A percentile compares a stretch with the other conserved stretches of the same genome.
Conservation (phyloP, 768 basidiomycete species). For the Agaricus bisporus region DNA sequence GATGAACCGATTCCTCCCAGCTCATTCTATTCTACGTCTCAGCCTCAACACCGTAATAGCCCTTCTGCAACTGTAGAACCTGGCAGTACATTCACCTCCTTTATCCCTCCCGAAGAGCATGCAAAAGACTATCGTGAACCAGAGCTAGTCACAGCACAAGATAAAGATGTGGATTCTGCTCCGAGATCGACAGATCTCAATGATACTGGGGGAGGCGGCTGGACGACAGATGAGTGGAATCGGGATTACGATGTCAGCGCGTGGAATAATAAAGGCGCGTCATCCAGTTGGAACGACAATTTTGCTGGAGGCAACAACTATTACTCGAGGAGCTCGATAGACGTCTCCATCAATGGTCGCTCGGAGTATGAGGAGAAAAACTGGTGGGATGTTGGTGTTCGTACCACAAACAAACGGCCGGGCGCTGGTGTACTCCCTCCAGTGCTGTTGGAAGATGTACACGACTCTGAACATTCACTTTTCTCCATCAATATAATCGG, state of each 20-base stretch:
- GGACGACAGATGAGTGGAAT: conserved; percentile 16
- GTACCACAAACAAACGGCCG: conserved; percentile 44
- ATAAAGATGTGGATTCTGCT: conserved; percentile 27
- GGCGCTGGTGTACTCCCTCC: conserved; percentile 70
- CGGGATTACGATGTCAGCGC: conserved; percentile 13
- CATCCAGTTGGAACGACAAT: conserved; percentile 5
- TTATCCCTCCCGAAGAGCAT: conserved; percentile 23
- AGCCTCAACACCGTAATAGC: conserved; percentile 32
- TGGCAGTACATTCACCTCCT: conserved; percentile 31
- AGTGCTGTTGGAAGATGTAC: conserved; percentile 57
- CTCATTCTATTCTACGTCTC: conserved; percentile 25
- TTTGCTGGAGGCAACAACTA: conserved; percentile 21
- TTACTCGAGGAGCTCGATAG: conserved; percentile 18
- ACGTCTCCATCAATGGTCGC: conserved; percentile 53
- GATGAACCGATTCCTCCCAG: conserved; percentile 17
- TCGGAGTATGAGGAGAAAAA: conserved; percentile 51
- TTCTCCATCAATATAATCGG: conserved; percentile 48
- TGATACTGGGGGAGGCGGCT: conserved; percentile 12
- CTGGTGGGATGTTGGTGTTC: conserved; percentile 62
- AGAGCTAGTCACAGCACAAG: conserved; percentile 44
- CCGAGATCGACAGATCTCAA: conserved; percentile 36
- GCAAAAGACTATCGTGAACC: conserved; percentile 45
- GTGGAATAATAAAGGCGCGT: conserved; percentile 3
- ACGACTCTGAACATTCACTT: conserved; percentile 67
- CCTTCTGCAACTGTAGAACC: conserved; percentile 38